Evolutionary conservation across 139 green algal genomes (phyloP).

Genomic region (Chlorella vulgaris): DNA sequence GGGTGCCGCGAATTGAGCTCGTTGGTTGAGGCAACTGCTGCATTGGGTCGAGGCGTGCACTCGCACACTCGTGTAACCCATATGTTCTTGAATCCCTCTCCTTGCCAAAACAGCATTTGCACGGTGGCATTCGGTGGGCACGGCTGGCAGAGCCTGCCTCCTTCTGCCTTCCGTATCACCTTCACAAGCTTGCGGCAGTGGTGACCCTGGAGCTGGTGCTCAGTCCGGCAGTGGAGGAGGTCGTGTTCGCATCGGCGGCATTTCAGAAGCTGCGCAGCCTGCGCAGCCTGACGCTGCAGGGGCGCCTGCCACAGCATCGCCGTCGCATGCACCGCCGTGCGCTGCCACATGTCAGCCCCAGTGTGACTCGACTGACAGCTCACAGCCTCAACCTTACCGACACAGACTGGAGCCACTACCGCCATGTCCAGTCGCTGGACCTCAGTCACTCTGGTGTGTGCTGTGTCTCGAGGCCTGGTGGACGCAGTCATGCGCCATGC

Average conservation of each 20-base stretch:
- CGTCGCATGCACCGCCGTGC: constrained; percentile 22
- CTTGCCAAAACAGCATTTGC: constrained; percentile 34
- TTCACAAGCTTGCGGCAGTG: constrained; percentile 2
- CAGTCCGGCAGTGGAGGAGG: constrained; percentile 21
- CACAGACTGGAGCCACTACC: constrained; percentile 21
- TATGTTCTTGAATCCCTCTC: no score
- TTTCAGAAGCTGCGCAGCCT: constrained; percentile 19
- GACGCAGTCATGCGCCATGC: not conserved
- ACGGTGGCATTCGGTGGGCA: constrained; percentile 20
- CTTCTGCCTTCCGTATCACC: constrained; percentile 28
- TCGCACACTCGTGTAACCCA: no score
- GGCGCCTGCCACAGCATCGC: constrained; percentile 8
- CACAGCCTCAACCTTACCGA: constrained; percentile 17
- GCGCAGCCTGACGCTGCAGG: constrained; percentile 21
- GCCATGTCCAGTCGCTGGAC: constrained; percentile 4
- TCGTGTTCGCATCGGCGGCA: constrained; percentile 21
- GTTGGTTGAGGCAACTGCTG: not conserved
- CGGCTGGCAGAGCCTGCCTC: constrained; percentile 24
- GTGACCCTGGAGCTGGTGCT: constrained; percentile 32
- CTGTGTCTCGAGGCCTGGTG: not conserved
- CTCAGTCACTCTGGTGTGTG: constrained; percentile 9
- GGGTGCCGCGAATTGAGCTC: not conserved
- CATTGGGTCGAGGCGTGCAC: no score
- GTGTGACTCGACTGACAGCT: constrained; percentile 1
- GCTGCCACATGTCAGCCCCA: constrained; percentile 15